Base-by-base conservation (phyloP, 805 yeast species). In the Lachancea sp. region DNA sequence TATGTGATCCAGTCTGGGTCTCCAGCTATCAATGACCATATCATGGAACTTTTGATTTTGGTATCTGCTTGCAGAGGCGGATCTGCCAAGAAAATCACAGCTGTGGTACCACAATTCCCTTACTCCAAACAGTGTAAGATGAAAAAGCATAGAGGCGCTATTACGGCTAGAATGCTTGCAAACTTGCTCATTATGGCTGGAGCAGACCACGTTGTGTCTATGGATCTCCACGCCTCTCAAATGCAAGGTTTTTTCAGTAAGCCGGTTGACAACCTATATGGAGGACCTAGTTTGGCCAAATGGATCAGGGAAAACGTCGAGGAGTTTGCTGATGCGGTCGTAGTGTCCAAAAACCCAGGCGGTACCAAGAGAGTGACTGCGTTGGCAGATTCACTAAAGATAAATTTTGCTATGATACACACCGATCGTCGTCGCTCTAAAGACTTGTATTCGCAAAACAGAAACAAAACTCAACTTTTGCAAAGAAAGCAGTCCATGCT, bases 141-240 rank as follows among this genome's bases (percentile, higher is more conserved):
- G 99, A 93, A 93, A 71, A 93, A 89, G 66, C 98, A 93, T 63
- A 76, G 99, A 68, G 99, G 99, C 44, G 98, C 99, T 34, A 93
- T 93, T 59, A 91, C 99, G 3, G 99, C 99, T 13, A 79, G 98
- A 63, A 86, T 93, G 98, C 75, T 93, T 62, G 98, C 99, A 49
- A 93, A 93, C 57, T 70, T 93, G 60, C 72, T 93, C 51, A 81
- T 89, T 47, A 95, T 93, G 95, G 98, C 99, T 3, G 99, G 99
- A 55, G 99, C 98, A 20, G 98, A 93, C 67, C 99, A 93, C 67
- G 95, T 93, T 47, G 91, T 93, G 33, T 87, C 96, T 2, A 90
- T 93, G 97, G 99, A 93, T 62, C 72, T 93, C 54, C 82, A 79
- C 56, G 99, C 99, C 22, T 82, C 96, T 30, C 99, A 93, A 69